phyloP scores from a whole-genome alignment of 2,329 filamentous ascomycete genomes.

The Eutypella sp. region DNA sequence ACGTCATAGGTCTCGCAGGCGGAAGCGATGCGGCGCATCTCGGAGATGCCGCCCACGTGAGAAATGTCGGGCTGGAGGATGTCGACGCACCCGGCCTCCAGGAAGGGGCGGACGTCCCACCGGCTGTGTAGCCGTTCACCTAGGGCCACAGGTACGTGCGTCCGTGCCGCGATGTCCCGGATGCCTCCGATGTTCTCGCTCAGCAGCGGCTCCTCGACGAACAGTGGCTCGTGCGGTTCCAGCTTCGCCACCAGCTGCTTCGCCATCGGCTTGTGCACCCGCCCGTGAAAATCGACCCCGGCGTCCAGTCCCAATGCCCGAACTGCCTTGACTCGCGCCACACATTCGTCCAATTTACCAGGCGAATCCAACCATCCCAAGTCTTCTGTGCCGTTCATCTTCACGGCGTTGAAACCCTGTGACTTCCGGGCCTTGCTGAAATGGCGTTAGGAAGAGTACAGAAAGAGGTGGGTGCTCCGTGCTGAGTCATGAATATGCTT shows the following conservation, averaged over 20 bases:
- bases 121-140: slow-evolving; percentile 67
- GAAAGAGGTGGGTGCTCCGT: background rate
- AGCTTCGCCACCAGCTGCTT: slow-evolving; percentile 66
- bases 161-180: slow-evolving; percentile 50
- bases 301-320: slow-evolving; percentile 67
- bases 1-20: slow-evolving; percentile 73
- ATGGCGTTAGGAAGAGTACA: background rate
- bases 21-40: slow-evolving; percentile 62
- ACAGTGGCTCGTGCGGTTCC: slow-evolving; percentile 65
- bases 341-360: slow-evolving; percentile 53
- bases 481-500: slow-evolving; percentile 20
- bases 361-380: slow-evolving; percentile 74
- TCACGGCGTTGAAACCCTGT: slow-evolving; percentile 63
- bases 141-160: slow-evolving; percentile 62
- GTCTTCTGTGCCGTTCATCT: slow-evolving; percentile 78
- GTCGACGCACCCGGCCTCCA: slow-evolving; percentile 64
- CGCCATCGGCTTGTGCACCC: slow-evolving; percentile 75
- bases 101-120: slow-evolving; percentile 69
- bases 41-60: slow-evolving; percentile 69
- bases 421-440: slow-evolving; percentile 48
- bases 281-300: slow-evolving; percentile 73
- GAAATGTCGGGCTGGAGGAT: slow-evolving; percentile 69
- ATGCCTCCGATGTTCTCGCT: slow-evolving; percentile 64
- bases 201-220: slow-evolving; percentile 70
- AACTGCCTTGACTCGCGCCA: slow-evolving; percentile 64